Base-by-base conservation (phyloP, 768 basidiomycete species). In the Mycena capillaripes region DNA sequence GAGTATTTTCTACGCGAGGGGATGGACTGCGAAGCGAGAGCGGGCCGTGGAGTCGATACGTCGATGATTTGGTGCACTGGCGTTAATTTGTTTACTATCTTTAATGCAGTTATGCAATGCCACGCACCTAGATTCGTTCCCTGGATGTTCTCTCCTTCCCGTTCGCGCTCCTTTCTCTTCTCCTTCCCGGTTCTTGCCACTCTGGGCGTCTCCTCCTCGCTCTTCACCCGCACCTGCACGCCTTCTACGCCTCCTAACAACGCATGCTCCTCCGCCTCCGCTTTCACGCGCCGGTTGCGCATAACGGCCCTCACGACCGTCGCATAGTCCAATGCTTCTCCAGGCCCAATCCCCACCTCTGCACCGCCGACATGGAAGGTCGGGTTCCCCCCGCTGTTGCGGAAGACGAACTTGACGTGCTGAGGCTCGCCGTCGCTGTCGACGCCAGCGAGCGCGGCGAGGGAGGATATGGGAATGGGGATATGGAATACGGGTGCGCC, bases 331-430 rank as follows among this genome's bases (percentile, higher is more conserved):
- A 38, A 63, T n/a, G 62, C 74, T 3, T 65, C 62, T 50, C 2
- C 40, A 0, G 52, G 6, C 19, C 16, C 23, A 4, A 75, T 42
- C 12, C 69, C 73, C 2, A 75, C 63, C 36, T 71, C 74, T 42
- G 74, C 70, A 6, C 68, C 66, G 34, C 74, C 74, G 17, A 75
- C 67, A 29, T 71, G 70, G 63, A 75, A 75, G 4, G 58, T 71
- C 6, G 74, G 74, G 17, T 16, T 71, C 17, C 74, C 74, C 12
- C 70, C 74, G 21, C 4, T 32, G 52, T 69, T 71, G 16, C 66
- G 34, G 52, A 75, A 75, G 34, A 72, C 14, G 21, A 72, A 34
- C 30, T 68, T 42, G 52, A 68, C 34, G 21, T 61, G 12, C 25
- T 58, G 55, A 27, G 25, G 40, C 23, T 42, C 57, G 36, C 23